These are phyloP conservation scores for Arachis hypogaea DNA, from an alignment of 306 rosid genomes.

Conservation along the genomic window DNA sequence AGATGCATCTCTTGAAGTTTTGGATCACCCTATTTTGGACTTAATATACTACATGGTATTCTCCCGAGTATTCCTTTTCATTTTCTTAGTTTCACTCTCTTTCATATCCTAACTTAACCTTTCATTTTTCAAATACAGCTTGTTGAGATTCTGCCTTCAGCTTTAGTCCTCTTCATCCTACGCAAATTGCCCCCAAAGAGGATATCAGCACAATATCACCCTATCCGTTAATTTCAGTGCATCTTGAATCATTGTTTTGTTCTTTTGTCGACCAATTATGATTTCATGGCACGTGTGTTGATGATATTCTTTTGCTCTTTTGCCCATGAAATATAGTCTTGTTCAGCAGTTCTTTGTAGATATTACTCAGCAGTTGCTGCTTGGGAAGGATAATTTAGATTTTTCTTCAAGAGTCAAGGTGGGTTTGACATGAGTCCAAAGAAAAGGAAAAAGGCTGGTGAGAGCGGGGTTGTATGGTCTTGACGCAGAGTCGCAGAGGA, in stretches of 20 bases:
- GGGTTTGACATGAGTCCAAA: neutral
- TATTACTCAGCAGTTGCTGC: conserved; percentile 44
- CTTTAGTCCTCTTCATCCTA: conserved; percentile 73
- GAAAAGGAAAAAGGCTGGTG: neutral
- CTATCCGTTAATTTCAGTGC: conserved; percentile 52
- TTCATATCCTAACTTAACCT: conserved; percentile 20
- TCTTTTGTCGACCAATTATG: conserved; percentile 28
- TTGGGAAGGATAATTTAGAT: conserved; percentile 37
- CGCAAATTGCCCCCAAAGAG: conserved; percentile 85
- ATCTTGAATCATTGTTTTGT: conserved; percentile 34
- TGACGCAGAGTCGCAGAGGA: neutral
- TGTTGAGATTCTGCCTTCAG: conserved; percentile 82
- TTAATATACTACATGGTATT: conserved; percentile 79
- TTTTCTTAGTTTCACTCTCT: neutral
- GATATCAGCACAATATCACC: conserved; percentile 76
- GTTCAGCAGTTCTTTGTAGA: conserved; percentile 40
- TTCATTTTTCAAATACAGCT: conserved; percentile 47
- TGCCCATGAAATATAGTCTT: conserved; percentile 40
- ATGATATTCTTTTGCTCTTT: conserved; percentile 26
- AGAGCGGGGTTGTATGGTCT: neutral
- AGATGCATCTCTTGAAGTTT: conserved; percentile 82
- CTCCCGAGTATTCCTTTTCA: conserved; percentile 28
- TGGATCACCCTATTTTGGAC: conserved; percentile 63
- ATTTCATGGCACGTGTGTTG: conserved; percentile 34
- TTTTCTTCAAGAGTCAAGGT: conserved; percentile 30